Conservation (phyloP, 2,329 filamentous ascomycete genomes). For the Fusarium guadeloupense region DNA sequence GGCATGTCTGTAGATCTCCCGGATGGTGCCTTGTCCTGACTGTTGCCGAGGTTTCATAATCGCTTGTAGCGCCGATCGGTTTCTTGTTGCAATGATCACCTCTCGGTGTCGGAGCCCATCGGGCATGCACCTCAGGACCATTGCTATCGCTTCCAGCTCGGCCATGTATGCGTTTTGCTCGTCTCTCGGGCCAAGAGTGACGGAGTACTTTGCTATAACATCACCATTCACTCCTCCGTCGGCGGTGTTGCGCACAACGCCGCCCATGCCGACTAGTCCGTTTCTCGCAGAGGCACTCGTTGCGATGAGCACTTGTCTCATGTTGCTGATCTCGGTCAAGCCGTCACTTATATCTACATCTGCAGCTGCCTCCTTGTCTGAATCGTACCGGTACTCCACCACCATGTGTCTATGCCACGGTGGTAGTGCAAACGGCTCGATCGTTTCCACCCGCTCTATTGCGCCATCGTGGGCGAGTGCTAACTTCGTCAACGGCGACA, state of each 20-base stretch:
- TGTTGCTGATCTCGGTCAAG: not conserved
- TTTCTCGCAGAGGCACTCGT: not conserved
- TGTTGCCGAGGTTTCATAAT: constrained; percentile 20
- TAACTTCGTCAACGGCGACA: too few species aligned
- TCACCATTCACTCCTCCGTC: too few species aligned
- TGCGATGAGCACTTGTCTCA: not conserved
- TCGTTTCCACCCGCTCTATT: not conserved
- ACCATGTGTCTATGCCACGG: not conserved
- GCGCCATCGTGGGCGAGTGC: not conserved
- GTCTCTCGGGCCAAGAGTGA: too few species aligned
- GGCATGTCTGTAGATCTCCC: constrained; percentile 8
- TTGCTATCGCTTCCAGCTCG: too few species aligned
- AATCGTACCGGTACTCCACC: not conserved
- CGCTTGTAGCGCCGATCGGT: constrained; percentile 16
- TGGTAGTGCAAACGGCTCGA: not conserved
- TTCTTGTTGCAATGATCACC: too few species aligned
- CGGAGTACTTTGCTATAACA: not conserved
- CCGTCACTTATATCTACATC: not conserved
- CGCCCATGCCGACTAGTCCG: not conserved
- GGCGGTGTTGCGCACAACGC: not conserved
- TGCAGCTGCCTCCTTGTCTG: not conserved
- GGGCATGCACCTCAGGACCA: too few species aligned
- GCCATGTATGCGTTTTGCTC: too few species aligned
- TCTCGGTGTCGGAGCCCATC: too few species aligned
- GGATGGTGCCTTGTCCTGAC: constrained; percentile 18